Evolutionary conservation across 352 stramenopile species (phyloP), one percentile per base, ranked within the genome.

Genomic region (Globisporangium nunn): DNA sequence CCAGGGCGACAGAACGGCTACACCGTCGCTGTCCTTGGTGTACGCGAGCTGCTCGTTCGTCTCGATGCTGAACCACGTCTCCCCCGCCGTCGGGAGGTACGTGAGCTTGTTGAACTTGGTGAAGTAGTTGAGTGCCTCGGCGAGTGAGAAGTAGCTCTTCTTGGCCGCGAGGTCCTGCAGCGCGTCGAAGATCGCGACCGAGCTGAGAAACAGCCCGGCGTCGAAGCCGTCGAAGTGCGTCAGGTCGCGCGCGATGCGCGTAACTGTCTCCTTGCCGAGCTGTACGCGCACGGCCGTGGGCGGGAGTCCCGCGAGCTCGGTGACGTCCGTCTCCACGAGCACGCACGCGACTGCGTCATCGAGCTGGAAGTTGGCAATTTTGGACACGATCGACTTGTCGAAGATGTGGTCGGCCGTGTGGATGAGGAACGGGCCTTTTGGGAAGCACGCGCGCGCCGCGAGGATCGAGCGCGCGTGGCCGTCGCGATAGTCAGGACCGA

Each of bases 331-430:
- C 60, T 93, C 84, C 18, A 90, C 71, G 14, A 93, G 71, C 49
- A 93, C 75, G 46, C 84, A 91, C 30, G 81, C 78, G 4, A 91
- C 78, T 44, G 69, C 87, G 12, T 85, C 76, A 53, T 87, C 67
- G 1, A 90, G 61, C 29, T 93, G 71, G 45, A 89, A 93, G 41
- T 77, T 75, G 17, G 81, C 81, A 62, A 93, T 67, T 8, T 77
- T 75, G 35, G 54, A 61, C 33, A 93, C 76, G 35, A 93, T 85
- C 2, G 72, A 70, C 56, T 85, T 77, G 64, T 93, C 81, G 52
- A 93, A 91, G 59, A 93, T 78, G 64, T 91, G 84, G 56, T 93
- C 81, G 5, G 84, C 78, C 51, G 84, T 91, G 66, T 93, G 84
- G 61, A 93, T 92, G 45, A 93, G 61, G 61, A 93, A 93, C 6